A percentile compares a stretch with the other conserved stretches of the same genome.
phyloP scores from a whole-genome alignment of 2,329 filamentous ascomycete species.

The Ophioceras dolichostomum region DNA sequence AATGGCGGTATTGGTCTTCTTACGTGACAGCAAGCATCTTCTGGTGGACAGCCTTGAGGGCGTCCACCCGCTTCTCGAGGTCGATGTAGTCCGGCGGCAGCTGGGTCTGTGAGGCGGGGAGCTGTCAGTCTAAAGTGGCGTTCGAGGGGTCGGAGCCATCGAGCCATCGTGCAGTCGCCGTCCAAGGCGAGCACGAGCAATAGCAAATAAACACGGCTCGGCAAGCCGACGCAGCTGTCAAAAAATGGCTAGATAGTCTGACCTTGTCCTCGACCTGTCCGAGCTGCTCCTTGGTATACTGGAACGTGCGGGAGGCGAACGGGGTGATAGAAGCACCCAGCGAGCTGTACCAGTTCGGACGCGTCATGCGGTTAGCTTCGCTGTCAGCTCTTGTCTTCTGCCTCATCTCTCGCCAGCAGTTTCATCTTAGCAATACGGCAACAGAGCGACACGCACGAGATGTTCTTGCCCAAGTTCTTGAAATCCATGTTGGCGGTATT shows the following conservation, averaged over 20 bases:
- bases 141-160: background rate
- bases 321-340: constrained; percentile 77
- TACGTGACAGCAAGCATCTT: constrained; percentile 96
- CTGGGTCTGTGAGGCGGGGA: too few relatives aligned
- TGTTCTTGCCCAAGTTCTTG: constrained; percentile 43
- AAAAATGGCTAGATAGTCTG: constrained; percentile 3
- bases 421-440: too few relatives aligned
- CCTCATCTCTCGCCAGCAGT: too few relatives aligned
- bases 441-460: constrained; percentile 37
- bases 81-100: constrained; percentile 96
- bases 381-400: too few relatives aligned
- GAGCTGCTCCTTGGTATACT: constrained; percentile 96
- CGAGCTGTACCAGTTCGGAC: too few relatives aligned
- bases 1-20: too few relatives aligned
- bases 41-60: constrained; percentile 90
- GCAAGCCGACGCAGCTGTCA: constrained; percentile 1
- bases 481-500: constrained; percentile 36
- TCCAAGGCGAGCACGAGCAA: background rate
- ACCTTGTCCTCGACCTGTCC: constrained; percentile 93
- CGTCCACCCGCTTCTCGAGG: constrained; percentile 97
- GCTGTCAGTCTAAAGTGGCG: background rate
- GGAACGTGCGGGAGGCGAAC: constrained; percentile 85
- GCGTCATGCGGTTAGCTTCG: too few relatives aligned
- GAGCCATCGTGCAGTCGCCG: constrained; percentile 3
- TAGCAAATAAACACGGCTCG: background rate